Evolutionary conservation across 192 early-diverging fungal genomes (phyloP), one percentile per base, ranked within the genome.

Genomic region (Coemansia sp.): DNA sequence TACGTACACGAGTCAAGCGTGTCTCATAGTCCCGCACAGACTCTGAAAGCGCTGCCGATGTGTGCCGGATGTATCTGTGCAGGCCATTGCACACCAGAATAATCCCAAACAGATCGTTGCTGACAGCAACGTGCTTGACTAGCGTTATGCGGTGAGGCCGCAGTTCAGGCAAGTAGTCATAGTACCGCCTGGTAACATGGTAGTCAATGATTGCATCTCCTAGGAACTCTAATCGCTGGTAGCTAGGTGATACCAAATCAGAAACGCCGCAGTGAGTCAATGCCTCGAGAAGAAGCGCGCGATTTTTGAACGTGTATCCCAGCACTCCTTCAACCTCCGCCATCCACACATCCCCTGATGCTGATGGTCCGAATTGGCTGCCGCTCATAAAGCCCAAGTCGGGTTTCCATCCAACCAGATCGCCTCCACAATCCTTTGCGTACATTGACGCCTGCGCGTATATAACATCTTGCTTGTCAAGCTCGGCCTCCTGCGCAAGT

Each of bases 161-260:
- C 13, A 87, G 79, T 14, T 77, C 51, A 3, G 81, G 81, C 45
- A 86, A 80, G 50, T 82, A 81, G 29, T 83, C 50, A 52, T 82
- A 94, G 47, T 92, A 80, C 39, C 90, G 80, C 15, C 81, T 70
- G 5, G 90, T 84, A 5, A 88, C 65, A 44, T 89, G 70, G 53
- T 85, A 90, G 63, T 96, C 92, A 44, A 96, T 33, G 17, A 94
- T 69, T 0, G 84, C 87, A 44, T 87, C 84, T 33, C 93, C 94
- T 33, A 95, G 55, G 53, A 87, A 95, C 72, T 97, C 94, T 9
- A 97, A 78, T 8, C 94, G 83, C 67, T 97, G 88, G 60, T 94
- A 97, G 62, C 86, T 89, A 29, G 81, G 77, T 3, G 80, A 72
- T 5, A 43, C 35, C 1, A 78, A 67, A 28, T 82, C 71, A 13